phyloP scores from a whole-genome alignment of 148 eudicot species.

The Fagopyrum homotropicum region DNA sequence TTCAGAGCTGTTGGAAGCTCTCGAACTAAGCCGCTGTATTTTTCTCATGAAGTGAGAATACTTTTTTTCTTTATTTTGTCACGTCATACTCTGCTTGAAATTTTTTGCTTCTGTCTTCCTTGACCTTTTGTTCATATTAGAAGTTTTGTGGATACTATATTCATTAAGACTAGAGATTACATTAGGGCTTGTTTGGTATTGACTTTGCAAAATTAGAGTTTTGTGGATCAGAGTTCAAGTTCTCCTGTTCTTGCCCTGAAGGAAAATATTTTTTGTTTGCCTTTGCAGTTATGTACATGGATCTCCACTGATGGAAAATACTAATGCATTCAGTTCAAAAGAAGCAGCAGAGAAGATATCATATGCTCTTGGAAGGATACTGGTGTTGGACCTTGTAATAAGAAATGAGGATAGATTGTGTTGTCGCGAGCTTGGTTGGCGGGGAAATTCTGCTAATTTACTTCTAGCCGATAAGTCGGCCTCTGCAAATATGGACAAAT shows the following conservation, averaged over 20 bases:
- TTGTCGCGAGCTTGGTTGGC: constrained; percentile 90
- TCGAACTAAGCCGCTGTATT: constrained; percentile 94
- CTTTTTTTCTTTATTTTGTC: background rate
- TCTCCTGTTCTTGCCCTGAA: background rate
- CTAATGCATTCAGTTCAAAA: constrained; percentile 56
- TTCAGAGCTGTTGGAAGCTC: constrained; percentile 98
- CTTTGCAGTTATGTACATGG: constrained; percentile 88
- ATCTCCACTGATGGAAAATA: constrained; percentile 81
- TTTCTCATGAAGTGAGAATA: constrained; percentile 68
- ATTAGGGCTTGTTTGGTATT: background rate
- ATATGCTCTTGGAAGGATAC: constrained; percentile 79
- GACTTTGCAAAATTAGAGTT: no score
- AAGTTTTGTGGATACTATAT: background rate
- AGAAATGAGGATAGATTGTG: constrained; percentile 99
- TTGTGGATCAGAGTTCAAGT: background rate
- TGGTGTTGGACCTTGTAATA: constrained; percentile 89
- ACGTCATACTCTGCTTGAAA: background rate
- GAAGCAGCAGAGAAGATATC: constrained; percentile 74
- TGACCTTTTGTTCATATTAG: background rate
- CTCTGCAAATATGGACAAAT: constrained; percentile 46
- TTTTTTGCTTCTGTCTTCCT: background rate
- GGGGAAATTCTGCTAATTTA: constrained; percentile 88
- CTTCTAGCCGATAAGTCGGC: constrained; percentile 65
- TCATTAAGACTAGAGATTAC: background rate
- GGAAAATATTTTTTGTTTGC: constrained; percentile 5